Base-by-base conservation (phyloP, 371 early-diverging fungal genomes). In the Mucor piriformis region DNA sequence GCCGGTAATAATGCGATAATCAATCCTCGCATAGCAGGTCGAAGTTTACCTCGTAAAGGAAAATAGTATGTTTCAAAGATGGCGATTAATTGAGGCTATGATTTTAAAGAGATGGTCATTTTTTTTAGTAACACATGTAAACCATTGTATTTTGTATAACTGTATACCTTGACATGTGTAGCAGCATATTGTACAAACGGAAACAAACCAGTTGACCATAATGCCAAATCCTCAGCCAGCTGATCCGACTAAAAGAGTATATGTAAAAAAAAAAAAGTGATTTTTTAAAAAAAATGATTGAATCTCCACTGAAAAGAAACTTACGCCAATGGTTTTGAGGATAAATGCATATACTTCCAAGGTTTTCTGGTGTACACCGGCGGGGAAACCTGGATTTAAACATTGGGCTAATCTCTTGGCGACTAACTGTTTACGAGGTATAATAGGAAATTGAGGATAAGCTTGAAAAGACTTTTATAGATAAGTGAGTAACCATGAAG, bases 281-380 rank as follows among this genome's bases (percentile, higher is more conserved):
- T 24, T 8, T 24, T 40, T 24, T 24, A n/a, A 40, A 8, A 27
- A 40, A 44, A 64, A 6, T n/a, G n/a, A n/a, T n/a, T n/a, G n/a
- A 6, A 40, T 27, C 13, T n/a, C 46, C n/a, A 42, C 2, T 18
- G 8, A 50, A 18, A n/a, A 24, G 12, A 13, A 21, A 49, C 15
- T 50, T 84, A 90, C 92, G 24, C 92, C 93, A 60, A 94, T 91
- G 27, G 86, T 89, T 16, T 88, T 77, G 54, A 98, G 85, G n/a
- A 99, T 85, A 48, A 90, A 87, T 3, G 79, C 83, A 72, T 99
- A 99, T 1, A 95, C 91, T 54, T 94, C 91, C 44, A 99, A 65
- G 3, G 96, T 90, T 74, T 97, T 99, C 69, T 93, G 95, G 73
- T 99, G 99, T 16, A 99, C 98, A 18, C 99, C 99, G 21, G 97